Percentiles rank a stretch among this genome's conserved stretches.
Evolutionary conservation across 129 eudicot species (phyloP).

Genomic region (carrot (Daucus carota)): DH1_v3.0 NC_030382.2:34625501-34626000

Average conservation of each 20-base stretch:
- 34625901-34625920: no score
- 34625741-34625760: background rate
- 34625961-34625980: no score
- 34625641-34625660: background rate
- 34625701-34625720: background rate
- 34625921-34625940: no score
- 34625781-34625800: background rate
- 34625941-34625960: no score
- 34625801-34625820: background rate
- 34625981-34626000: no score
- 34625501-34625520: no score
- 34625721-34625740: background rate
- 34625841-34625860: background rate
- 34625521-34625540: no score
- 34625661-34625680: background rate
- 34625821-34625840: background rate
- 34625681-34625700: background rate
- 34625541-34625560: no score
- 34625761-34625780: background rate
- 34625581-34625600: background rate
- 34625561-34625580: background rate
- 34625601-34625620: background rate
- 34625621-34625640: background rate
- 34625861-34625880: background rate
- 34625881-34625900: no score